These are phyloP conservation scores for Rosellinia necatrix DNA, from an alignment of 2,329 filamentous ascomycete species.

Conservation along the genomic window DNA sequence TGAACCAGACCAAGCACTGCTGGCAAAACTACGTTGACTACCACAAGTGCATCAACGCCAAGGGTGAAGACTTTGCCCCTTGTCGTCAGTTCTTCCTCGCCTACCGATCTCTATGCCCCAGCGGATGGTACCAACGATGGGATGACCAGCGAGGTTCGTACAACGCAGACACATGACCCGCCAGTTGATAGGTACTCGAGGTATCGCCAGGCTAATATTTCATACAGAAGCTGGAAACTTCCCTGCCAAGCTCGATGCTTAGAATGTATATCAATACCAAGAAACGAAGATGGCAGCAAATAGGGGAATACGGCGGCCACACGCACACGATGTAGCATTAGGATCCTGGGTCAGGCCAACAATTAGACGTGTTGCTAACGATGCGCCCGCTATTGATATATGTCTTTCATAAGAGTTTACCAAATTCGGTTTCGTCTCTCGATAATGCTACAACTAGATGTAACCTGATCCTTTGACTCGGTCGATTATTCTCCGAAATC, in stretches of 20 bases:
- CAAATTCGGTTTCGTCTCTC: background rate
- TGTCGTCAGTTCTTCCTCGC: constrained; percentile 97
- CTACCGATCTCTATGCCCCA: constrained; percentile 97
- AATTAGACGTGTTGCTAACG: constrained; percentile 31
- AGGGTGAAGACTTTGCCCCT: constrained; percentile 97
- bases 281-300: constrained; percentile 5
- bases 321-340: constrained; percentile 38
- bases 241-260: constrained; percentile 67
- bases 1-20: constrained; percentile 99
- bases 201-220: background rate
- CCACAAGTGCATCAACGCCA: constrained; percentile 98
- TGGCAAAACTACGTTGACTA: constrained; percentile 99
- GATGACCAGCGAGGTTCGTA: constrained; percentile 91
- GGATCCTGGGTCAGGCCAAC: constrained; percentile 31
- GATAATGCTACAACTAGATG: background rate
- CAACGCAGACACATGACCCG: background rate
- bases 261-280: constrained; percentile 34
- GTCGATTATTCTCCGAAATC: background rate
- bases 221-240: constrained; percentile 70
- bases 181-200: no score
- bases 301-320: constrained; percentile 26
- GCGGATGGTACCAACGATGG: constrained; percentile 91
- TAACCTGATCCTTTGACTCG: background rate
- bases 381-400: constrained; percentile 19
- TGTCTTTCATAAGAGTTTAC: background rate